phyloP scores from a whole-genome alignment of 441 rosid genomes.

The Brassica hybrid region DNA sequence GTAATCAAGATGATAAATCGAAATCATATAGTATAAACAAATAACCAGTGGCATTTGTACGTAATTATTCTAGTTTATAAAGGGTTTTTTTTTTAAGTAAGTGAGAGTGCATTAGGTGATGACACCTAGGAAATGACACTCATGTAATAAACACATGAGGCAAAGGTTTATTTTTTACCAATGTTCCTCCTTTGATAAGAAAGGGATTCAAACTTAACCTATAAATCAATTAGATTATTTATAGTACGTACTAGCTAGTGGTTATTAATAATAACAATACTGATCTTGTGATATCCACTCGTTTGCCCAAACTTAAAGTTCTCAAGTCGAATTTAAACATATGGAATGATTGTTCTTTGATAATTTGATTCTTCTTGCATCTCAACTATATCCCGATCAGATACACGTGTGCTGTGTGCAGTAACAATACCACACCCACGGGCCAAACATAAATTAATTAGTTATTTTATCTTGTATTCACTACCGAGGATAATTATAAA shows the following conservation, averaged over 20 bases:
- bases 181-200: too few species aligned
- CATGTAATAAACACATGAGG: too few species aligned
- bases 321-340: neutral
- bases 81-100: too few species aligned
- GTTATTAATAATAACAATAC: neutral
- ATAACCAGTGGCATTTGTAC: too few species aligned
- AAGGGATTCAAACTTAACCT: neutral
- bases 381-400: neutral
- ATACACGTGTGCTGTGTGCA: slow-evolving; percentile 24
- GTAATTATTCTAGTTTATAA: too few species aligned
- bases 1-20: too few species aligned
- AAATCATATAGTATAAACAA: too few species aligned
- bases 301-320: neutral
- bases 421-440: slow-evolving; percentile 6
- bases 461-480: slow-evolving; percentile 20
- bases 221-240: neutral
- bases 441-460: neutral
- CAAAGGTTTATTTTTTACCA: too few species aligned
- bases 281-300: neutral
- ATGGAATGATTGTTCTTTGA: slow-evolving; percentile 15
- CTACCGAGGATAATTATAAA: neutral
- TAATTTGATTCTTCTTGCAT: slow-evolving; percentile 4
- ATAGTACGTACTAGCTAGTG: neutral
- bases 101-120: too few species aligned
- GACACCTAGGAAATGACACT: too few species aligned